phyloP scores from a whole-genome alignment of 2,329 filamentous ascomycete species.

The Rasamsonia emersonii region DNA sequence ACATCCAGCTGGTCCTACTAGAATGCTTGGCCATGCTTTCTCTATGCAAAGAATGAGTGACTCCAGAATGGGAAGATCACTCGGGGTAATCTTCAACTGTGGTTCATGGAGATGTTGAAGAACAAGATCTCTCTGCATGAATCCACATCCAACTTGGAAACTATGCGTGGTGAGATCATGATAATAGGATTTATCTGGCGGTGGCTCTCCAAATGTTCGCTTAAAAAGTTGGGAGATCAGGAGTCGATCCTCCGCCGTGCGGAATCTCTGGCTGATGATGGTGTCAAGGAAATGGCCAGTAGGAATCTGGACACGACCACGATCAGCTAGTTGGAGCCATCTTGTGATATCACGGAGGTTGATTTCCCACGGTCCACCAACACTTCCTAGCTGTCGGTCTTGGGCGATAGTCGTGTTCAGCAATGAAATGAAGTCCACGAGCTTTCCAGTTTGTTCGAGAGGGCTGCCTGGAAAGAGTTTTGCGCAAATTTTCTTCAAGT shows the following conservation, averaged over 20 bases:
- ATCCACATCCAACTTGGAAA: conserved; percentile 73
- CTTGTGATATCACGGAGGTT: conserved; percentile 84
- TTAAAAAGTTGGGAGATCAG: conserved; percentile 59
- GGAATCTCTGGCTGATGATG: conserved; percentile 80
- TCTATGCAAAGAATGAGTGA: conserved; percentile 80
- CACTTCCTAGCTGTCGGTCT: conserved; percentile 43
- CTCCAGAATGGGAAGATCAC: conserved; percentile 62
- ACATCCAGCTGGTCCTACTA: conserved; percentile 75
- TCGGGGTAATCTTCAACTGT: conserved; percentile 25
- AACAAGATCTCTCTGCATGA: conserved; percentile 52
- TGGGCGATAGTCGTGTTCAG: conserved; percentile 64
- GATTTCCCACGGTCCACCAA: conserved; percentile 84
- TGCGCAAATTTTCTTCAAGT: conserved; percentile 72
- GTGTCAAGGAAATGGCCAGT: conserved; percentile 70
- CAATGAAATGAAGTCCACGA: conserved; percentile 74
- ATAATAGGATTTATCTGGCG: conserved; percentile 54
- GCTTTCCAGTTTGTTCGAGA: conserved; percentile 49
- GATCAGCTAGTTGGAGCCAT: conserved; percentile 68
- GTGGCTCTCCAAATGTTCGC: conserved; percentile 48
- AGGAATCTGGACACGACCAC: conserved; percentile 51
- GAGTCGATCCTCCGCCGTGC: conserved; percentile 58
- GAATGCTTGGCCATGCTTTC: conserved; percentile 77
- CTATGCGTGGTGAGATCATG: conserved; percentile 58
- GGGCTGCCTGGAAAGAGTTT: conserved; percentile 64
- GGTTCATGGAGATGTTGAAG: conserved; percentile 27